Evolutionary conservation across 1,139 yeast species (phyloP), one percentile per base, ranked within the genome.

Genomic region (Candida frijolesensis): DNA sequence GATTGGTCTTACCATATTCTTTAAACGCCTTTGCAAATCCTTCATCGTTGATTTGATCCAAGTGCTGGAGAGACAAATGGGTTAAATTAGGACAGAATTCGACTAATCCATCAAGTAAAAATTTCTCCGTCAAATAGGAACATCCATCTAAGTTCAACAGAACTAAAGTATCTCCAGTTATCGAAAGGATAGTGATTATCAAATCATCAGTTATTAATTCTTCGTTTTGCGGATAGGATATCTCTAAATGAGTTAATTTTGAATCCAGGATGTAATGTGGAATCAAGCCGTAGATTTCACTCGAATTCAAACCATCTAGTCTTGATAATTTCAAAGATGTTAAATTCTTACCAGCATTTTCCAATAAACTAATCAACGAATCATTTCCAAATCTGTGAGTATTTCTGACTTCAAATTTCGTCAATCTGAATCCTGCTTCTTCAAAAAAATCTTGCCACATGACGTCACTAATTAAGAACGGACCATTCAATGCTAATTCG

Each of bases 321-420:
- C 94, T 72, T 4, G 87, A 80, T 37, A 94, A 67, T 54, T 70
- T 74, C 40, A 77, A 60, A 44, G 62, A 61, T 2, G 82, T 74
- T 43, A 94, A 66, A 29, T 74, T 71, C 0, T 72, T 61, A 2
- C 89, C 89, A 61, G 91, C 82, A 52, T 79, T 78, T 51, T 82
- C 87, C 19, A 89, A 73, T 47, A 94, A 63, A 16, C 84, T 68
- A 4, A 83, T 77, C 33, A 91, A 65, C 0, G 92, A 83, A 47
- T 82, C 86, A 54, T 85, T 82, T 14, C 84, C 79, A 57, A 94
- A 85, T 52, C 98, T 74, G 64, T 94, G 97, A 1, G 97, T 92
- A 60, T 90, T 89, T 42, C 85, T 75, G 14, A 94, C 66, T 57
- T 85, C 87, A 57, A 94, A 82, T 53, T 59, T 62, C 2, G 59